phyloP scores from a whole-genome alignment of 768 basidiomycete species.

The Trametes meyenii region DNA sequence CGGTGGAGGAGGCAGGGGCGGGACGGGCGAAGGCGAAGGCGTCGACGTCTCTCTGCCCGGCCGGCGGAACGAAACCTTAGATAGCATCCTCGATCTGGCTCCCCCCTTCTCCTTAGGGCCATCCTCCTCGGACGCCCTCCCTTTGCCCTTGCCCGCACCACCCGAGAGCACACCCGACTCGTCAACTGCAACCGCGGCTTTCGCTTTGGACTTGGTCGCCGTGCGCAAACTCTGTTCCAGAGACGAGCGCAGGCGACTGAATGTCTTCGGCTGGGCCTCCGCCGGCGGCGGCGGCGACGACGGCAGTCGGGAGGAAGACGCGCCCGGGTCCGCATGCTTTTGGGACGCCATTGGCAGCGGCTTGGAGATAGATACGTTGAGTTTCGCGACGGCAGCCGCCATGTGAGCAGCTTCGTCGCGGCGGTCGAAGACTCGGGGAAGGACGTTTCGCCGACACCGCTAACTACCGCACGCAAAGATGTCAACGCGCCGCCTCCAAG shows the following conservation, averaged over 20 bases:
- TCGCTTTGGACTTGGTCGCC: constrained; percentile 54
- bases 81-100: constrained; percentile 50
- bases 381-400: constrained; percentile 48
- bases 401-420: constrained; percentile 35
- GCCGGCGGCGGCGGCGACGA: constrained; percentile 28
- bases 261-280: constrained; percentile 53
- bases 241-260: constrained; percentile 66
- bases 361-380: constrained; percentile 41
- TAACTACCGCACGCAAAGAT: constrained; percentile 12
- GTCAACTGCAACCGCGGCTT: constrained; percentile 32
- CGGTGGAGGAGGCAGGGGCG: constrained; percentile 36
- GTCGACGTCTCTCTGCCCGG: constrained; percentile 39
- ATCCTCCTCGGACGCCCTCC: constrained; percentile 40
- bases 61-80: constrained; percentile 54
- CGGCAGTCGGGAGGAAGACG: constrained; percentile 36
- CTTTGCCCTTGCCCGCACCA: constrained; percentile 44
- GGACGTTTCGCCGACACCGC: constrained; percentile 19
- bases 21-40: constrained; percentile 42
- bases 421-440: constrained; percentile 5
- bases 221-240: constrained; percentile 68
- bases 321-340: constrained; percentile 25
- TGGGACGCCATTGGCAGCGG: constrained; percentile 50
- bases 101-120: constrained; percentile 44
- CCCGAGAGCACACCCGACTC: constrained; percentile 48
- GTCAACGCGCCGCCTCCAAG: neutral